These are phyloP conservation scores for Corynespora cassiicola DNA, from an alignment of 2,329 filamentous ascomycete genomes.

Conservation along the genomic window DNA sequence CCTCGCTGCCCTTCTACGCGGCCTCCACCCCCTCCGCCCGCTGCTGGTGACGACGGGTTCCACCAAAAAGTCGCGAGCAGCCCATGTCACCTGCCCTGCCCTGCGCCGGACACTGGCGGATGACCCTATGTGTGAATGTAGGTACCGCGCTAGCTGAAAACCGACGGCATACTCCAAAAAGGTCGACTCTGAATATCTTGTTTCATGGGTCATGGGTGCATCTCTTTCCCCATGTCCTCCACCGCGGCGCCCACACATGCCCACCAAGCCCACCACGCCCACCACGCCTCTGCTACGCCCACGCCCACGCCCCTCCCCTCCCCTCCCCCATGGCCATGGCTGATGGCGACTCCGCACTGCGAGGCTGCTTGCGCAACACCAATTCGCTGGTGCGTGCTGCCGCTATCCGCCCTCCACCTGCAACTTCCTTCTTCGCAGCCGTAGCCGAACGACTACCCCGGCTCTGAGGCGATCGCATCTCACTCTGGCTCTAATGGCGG, in stretches of 20 bases:
- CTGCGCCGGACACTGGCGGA: constrained; percentile 38
- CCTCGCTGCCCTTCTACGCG: too few species aligned
- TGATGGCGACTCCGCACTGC: too few species aligned
- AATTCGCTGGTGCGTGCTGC: too few species aligned
- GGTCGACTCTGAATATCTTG: constrained; percentile 25
- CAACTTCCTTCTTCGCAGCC: too few species aligned
- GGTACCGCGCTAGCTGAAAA: constrained; percentile 33
- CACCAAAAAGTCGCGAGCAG: constrained; percentile 4
- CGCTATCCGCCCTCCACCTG: too few species aligned
- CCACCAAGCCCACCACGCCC: background rate
- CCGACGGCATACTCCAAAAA: constrained; percentile 21
- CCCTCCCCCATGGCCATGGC: too few species aligned
- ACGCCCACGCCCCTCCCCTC: constrained; percentile 2
- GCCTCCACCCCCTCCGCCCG: constrained; percentile 19
- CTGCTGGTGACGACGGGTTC: constrained; percentile 31
- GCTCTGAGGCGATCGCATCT: constrained; percentile 12
- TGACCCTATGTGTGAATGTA: constrained; percentile 39
- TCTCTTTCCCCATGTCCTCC: too few species aligned
- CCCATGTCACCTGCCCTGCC: constrained; percentile 40
- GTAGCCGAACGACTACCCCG: constrained; percentile 9
- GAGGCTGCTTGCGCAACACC: too few species aligned
- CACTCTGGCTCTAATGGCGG: constrained; percentile 1
- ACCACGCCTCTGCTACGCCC: too few species aligned
- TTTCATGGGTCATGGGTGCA: constrained; percentile 40
- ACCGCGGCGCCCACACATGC: background rate